Evolutionary conservation across 345 rosid species (phyloP), one percentile per base, ranked within the genome.

Genomic region (Excoecaria cochinchinensis): DNA sequence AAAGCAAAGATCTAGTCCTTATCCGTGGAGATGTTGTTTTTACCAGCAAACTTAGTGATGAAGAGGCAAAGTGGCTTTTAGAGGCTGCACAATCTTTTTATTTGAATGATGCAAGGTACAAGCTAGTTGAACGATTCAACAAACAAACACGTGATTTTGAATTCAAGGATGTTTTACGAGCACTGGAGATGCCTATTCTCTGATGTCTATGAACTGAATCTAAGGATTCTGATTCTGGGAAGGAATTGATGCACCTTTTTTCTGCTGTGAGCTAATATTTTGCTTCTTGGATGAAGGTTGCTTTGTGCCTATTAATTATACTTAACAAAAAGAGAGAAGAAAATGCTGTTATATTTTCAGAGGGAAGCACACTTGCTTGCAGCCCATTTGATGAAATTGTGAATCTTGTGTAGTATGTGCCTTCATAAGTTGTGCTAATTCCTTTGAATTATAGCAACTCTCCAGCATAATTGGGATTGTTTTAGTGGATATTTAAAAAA

Each of bases 21-120:
- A 83, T 91, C 70, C 86, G 92, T 6, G 98, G 99, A 19, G 99
- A 95, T 71, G 77, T 93, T 9, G 93, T 93, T 48, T 90, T 95
- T 85, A 84, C 97, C 67, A 93, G 96, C 86, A 95, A 95, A 83
- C 94, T 95, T 64, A 90, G 76, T 15, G 96, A 95, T 73, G 85
- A 82, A 31, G 97, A 95, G 84, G 98, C 96, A 5, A 79, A 89
- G 79, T 95, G 97, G 98, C 89, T 93, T n/a, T 68, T 95, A 85
- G 97, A 95, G 88, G 87, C 97, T 65, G 69, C 87, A 63, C 99
- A 89, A 75, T 91, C 98, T 16, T 93, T 93, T 76, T 95, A 95
- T 76, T 77, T 95, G 74, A 91, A 91, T n/a, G 98, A 95, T 83
- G 57, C 55, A 38, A 82, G 92, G 86, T 91, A 84, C 91, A 89